These are phyloP conservation scores for Chaetomium strumarium DNA, from an alignment of 2,329 filamentous ascomycete genomes.

Conservation along the genomic window DNA sequence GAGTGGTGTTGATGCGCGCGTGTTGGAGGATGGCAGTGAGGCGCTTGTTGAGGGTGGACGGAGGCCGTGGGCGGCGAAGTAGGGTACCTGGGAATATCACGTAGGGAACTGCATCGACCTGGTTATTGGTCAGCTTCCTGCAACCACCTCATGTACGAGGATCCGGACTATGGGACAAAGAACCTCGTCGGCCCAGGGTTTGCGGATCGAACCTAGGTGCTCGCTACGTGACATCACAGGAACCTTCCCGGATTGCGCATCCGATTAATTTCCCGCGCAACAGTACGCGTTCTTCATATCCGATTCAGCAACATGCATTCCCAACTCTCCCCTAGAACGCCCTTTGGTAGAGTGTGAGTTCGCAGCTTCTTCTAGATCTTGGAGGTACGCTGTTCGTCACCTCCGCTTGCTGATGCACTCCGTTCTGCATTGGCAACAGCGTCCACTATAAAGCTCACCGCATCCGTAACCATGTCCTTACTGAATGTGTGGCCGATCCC, in stretches of 20 bases:
- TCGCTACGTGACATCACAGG: too few species aligned
- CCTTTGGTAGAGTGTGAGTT: too few species aligned
- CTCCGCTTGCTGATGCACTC: constrained; percentile 16
- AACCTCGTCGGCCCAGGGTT: too few species aligned
- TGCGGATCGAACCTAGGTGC: too few species aligned
- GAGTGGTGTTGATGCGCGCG: constrained; percentile 35
- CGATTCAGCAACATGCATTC: too few species aligned
- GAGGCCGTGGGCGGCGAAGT: constrained; percentile 32
- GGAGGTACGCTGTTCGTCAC: constrained; percentile 19
- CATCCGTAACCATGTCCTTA: constrained; percentile 59
- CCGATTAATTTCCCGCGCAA: too few species aligned
- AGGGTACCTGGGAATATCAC: background rate
- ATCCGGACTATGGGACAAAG: too few species aligned
- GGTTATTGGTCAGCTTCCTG: too few species aligned
- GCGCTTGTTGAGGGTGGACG: constrained; percentile 33
- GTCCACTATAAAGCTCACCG: constrained; percentile 56
- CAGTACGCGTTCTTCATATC: too few species aligned
- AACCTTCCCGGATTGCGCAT: too few species aligned
- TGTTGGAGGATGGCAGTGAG: constrained; percentile 33
- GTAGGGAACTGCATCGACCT: background rate
- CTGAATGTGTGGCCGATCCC: constrained; percentile 66
- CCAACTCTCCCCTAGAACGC: too few species aligned
- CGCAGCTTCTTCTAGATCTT: constrained; percentile 26
- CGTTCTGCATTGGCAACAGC: constrained; percentile 33
- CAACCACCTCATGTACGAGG: too few species aligned